Conservation (phyloP, 495 filamentous ascomycete genomes). For the Pseudomonodictys pantanalensis region DNA sequence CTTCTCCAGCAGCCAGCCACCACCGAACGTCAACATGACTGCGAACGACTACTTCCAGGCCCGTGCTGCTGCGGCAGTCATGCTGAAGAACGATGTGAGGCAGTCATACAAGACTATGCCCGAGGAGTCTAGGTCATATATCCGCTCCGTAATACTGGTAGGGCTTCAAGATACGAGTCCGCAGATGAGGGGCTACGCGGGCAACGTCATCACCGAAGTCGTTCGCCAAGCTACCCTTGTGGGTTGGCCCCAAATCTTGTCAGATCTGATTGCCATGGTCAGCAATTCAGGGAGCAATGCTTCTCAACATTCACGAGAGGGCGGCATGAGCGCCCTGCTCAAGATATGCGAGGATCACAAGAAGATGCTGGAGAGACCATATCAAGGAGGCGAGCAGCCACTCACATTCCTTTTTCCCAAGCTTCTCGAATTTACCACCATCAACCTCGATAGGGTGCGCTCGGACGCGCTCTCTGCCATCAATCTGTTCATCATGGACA, state of each 20-base stretch:
- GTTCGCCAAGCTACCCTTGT: conserved; percentile 79
- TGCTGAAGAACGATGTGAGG: conserved; percentile 91
- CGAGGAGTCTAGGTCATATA: conserved; percentile 63
- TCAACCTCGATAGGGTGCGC: conserved; percentile 69
- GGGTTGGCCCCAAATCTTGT: conserved; percentile 86
- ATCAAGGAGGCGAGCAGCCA: conserved; percentile 80
- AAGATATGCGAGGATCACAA: conserved; percentile 98
- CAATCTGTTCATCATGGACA: conserved; percentile 85
- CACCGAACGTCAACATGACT: conserved; percentile 56
- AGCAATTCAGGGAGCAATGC: conserved; percentile 67
- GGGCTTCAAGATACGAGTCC: conserved; percentile 76
- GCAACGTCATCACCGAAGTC: conserved; percentile 94
- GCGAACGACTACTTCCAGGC: conserved; percentile 65
- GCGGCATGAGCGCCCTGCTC: conserved; percentile 84
- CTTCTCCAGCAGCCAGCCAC: conserved; percentile 66
- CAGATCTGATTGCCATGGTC: conserved; percentile 73
- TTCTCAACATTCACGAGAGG: conserved; percentile 74
- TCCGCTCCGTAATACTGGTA: conserved; percentile 72
- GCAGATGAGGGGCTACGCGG: conserved; percentile 83
- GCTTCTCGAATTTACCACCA: conserved; percentile 79
- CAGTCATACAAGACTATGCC: conserved; percentile 67
- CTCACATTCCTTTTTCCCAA: conserved; percentile 88
- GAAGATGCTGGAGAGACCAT: conserved; percentile 78
- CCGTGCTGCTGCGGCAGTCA: conserved; percentile 81
- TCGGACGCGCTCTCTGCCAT: conserved; percentile 75